Evolutionary conservation across 106 monocot species (phyloP).

Genomic region (Allium cepa): DNA sequence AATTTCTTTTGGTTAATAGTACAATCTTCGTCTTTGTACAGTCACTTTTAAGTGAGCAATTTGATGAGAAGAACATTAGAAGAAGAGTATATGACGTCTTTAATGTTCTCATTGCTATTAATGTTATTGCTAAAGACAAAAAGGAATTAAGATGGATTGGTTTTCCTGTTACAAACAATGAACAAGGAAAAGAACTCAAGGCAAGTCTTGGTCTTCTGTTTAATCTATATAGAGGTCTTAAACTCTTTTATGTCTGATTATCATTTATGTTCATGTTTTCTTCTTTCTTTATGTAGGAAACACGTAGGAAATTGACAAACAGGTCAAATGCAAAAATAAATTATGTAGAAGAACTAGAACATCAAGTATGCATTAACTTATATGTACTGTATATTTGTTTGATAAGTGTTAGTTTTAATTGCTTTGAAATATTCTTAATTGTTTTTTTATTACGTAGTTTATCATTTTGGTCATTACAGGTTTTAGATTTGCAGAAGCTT

Average conservation of each 20-base stretch:
- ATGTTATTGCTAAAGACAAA: constrained; percentile 57
- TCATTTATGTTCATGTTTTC: neutral
- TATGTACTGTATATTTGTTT: too few species aligned
- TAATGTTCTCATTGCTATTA: constrained; percentile 72
- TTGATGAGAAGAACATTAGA: constrained; percentile 79
- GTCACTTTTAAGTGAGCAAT: constrained; percentile 20
- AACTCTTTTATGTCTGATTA: too few species aligned
- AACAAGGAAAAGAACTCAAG: constrained; percentile 31
- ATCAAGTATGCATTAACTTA: constrained; percentile 14
- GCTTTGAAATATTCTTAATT: neutral
- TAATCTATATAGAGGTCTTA: neutral
- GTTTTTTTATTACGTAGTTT: neutral
- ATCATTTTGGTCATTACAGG: constrained; percentile 24
- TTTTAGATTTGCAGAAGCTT: constrained; percentile 37
- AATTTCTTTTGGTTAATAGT: too few species aligned
- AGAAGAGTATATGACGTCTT: constrained; percentile 80
- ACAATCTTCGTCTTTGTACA: neutral
- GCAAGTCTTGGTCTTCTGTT: constrained; percentile 20
- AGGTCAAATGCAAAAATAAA: constrained; percentile 43
- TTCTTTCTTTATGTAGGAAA: constrained; percentile 22
- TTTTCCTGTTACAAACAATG: constrained; percentile 25
- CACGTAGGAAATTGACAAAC: constrained; percentile 19
- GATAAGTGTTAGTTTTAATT: neutral
- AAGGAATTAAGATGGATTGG: constrained; percentile 71
- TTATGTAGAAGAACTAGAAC: constrained; percentile 51